Conservation (phyloP, 129 eudicot genomes). For the Daucus carota region DH1_v3.0 NC_030386.2:21659501-21660000, state of each 20-base stretch:
- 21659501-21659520: constrained; percentile 23
- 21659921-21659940: neutral
- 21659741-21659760: neutral
- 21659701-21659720: constrained; percentile 86
- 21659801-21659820: neutral
- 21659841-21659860: neutral
- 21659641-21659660: constrained; percentile 80
- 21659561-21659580: constrained; percentile 64
- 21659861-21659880: neutral
- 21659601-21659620: constrained; percentile 72
- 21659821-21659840: neutral
- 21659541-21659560: constrained; percentile 48
- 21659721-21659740: constrained; percentile 19
- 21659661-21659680: constrained; percentile 70
- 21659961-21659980: neutral
- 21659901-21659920: neutral
- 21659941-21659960: neutral
- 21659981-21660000: neutral
- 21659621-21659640: constrained; percentile 86
- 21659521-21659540: constrained; percentile 86
- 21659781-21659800: neutral
- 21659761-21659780: neutral
- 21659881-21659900: neutral
- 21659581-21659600: constrained; percentile 70
- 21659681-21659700: constrained; percentile 97